Evolutionary conservation across 2,329 filamentous ascomycete genomes (phyloP), one percentile per base, ranked within the genome.

Genomic region (Pseudomassariella vexata): DNA sequence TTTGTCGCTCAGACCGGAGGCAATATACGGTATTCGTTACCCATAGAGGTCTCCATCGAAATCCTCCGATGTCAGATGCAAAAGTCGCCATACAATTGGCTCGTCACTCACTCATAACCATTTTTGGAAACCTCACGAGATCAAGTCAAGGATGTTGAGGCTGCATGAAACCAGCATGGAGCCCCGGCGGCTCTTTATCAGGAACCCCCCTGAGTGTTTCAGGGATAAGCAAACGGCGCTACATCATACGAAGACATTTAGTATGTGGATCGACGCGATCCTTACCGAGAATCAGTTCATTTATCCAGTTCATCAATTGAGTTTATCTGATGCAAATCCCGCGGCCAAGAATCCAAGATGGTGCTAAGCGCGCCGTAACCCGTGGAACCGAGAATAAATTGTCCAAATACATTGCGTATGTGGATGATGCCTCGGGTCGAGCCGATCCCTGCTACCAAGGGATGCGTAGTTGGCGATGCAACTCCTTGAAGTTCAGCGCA

Each of bases 391-490:
- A 12, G 10, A 30, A 30, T 23, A 30, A 22, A 12, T 9, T 15
- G 12, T 15, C 21, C 19, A 21, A 30, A 12, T n/a, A 16, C 19
- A 11, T 21, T 12, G 18, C 19, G 16, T n/a, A 15, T 19, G 11
- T 12, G 19, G 23, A 14, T 30, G 28, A 22, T 19, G 28, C 19
- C 12, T 30, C 28, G 28, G 19, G 21, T 19, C 21, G 28, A 30
- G 19, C 19, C 21, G 28, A 30, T 19, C 28, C 28, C n/a, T 21
- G 24, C 19, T 15, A 30, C 28, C n/a, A 30, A 22, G 28, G 28
- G 28, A 30, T 16, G 28, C 15, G n/a, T 16, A 27, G 24, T 27
- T 9, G 24, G 24, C 28, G 19, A 22, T 12, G 18, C 11, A 14
- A 21, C 10, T 15, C 9, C 8, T 20, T 22, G 9, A 28, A 22